These are phyloP conservation scores for Microbotryum violaceum DNA, from an alignment of 1,284 basidiomycete genomes.

Conservation along the genomic window DNA sequence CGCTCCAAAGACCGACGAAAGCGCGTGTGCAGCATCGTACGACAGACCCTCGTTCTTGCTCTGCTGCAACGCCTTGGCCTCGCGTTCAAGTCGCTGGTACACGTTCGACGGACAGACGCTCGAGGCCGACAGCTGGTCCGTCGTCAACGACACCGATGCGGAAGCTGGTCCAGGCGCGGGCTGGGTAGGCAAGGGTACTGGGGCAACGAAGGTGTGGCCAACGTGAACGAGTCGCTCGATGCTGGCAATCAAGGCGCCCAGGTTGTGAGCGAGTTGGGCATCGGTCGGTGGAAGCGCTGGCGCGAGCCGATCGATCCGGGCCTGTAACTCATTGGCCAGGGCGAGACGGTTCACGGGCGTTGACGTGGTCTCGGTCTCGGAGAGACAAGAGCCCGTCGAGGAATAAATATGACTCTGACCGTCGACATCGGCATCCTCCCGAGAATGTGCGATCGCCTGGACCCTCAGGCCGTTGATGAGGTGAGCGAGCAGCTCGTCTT, in stretches of 20 bases:
- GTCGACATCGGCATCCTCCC: too few relatives aligned
- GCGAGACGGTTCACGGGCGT: background rate
- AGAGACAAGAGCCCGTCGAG: too few relatives aligned
- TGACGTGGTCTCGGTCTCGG: too few relatives aligned
- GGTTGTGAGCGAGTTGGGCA: slow-evolving; percentile 54
- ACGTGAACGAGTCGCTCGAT: slow-evolving; percentile 53
- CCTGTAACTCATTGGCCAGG: slow-evolving; percentile 53
- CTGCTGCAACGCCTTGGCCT: slow-evolving; percentile 59
- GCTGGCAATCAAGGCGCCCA: slow-evolving; percentile 59
- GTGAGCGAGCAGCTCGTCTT: too few relatives aligned
- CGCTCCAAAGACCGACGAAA: slow-evolving; percentile 9
- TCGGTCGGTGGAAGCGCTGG: slow-evolving; percentile 48
- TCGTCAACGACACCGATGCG: background rate
- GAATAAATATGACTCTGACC: too few relatives aligned
- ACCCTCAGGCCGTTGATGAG: too few relatives aligned
- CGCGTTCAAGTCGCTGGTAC: slow-evolving; percentile 56
- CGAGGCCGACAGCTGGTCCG: background rate
- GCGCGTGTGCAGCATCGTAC: slow-evolving; percentile 3
- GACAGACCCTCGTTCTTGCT: slow-evolving; percentile 26
- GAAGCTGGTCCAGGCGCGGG: too few relatives aligned
- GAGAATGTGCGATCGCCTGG: too few relatives aligned
- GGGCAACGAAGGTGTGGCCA: slow-evolving; percentile 21
- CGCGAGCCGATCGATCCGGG: slow-evolving; percentile 50
- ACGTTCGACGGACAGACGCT: slow-evolving; percentile 40
- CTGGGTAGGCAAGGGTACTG: slow-evolving; percentile 9